phyloP scores from a whole-genome alignment of 495 filamentous ascomycete genomes.

The Penicillium malachiteum region DNA sequence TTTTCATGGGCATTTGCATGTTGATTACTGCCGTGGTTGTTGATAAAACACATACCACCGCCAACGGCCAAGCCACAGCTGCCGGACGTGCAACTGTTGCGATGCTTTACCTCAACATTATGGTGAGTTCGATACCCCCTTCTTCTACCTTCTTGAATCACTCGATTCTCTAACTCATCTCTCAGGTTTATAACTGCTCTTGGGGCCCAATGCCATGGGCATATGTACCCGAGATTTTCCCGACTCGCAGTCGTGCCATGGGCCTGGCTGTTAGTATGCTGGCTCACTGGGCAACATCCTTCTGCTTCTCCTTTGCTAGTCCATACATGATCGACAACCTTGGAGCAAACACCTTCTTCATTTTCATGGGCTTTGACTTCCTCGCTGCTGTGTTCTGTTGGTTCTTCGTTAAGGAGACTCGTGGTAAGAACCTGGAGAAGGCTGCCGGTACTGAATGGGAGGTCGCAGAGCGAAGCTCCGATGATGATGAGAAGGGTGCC shows the following conservation, averaged over 20 bases:
- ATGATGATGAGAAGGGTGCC: constrained; percentile 17
- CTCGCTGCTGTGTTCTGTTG: constrained; percentile 22
- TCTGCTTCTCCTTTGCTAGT: constrained; percentile 30
- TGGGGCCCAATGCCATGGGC: constrained; percentile 27
- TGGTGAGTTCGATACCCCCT: constrained; percentile 10
- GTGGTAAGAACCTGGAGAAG: constrained; percentile 25
- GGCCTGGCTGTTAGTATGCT: constrained; percentile 29
- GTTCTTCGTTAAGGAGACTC: constrained; percentile 29
- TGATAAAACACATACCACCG: constrained; percentile 20
- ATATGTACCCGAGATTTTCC: constrained; percentile 31
- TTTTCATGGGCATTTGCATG: constrained; percentile 25
- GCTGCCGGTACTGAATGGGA: constrained; percentile 30
- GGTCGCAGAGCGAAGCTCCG: constrained; percentile 19
- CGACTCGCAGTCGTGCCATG: constrained; percentile 26
- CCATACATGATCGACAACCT: constrained; percentile 29
- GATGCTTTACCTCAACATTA: constrained; percentile 26
- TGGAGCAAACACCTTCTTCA: constrained; percentile 26
- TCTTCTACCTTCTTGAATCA: neutral
- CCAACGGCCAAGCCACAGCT: constrained; percentile 13
- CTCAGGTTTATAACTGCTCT: constrained; percentile 26
- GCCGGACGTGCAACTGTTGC: constrained; percentile 24
- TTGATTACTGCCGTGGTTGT: constrained; percentile 26
- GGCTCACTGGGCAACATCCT: constrained; percentile 29
- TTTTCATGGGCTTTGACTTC: constrained; percentile 28
- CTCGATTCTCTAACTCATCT: neutral